Base-by-base conservation (phyloP, 2,329 filamentous ascomycete species). In the Coniochaeta prunicola region DNA sequence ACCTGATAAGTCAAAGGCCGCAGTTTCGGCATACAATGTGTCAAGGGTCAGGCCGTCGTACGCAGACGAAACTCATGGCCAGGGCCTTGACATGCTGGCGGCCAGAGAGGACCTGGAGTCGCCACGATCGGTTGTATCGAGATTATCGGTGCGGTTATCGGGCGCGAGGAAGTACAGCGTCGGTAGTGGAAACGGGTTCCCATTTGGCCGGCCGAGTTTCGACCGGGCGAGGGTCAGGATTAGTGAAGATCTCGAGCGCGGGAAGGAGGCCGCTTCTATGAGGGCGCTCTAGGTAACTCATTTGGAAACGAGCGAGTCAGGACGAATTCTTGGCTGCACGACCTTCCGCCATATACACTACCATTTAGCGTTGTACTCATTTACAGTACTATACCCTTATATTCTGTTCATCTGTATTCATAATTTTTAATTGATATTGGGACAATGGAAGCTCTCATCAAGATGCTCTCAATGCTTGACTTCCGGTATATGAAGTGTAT, bases 181-280 rank as follows among this genome's bases (percentile, higher is more conserved):
- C 13, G 59, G 59, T 3, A 64, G 62, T 28, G 61, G 59, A 0
- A 60, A 57, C 36, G 58, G 28, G n/a, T 31, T 58, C 15, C 58
- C 62, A 3, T 57, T 57, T 26, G 34, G 56, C 24, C 56, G 61
- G 56, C 54, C 59, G 33, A 64, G 62, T 28, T 50, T 58, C 7
- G 61, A 64, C 30, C 54, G 36, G 19, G 57, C 55, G 34, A 59
- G 62, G n/a, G 53, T 55, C 30, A 58, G 61, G 26, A 50, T 59
- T 12, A 63, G 61, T 56, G 59, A 56, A 15, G 62, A 64, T 26
- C 59, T 64, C 1, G 62, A 64, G 40, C 57, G 59, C 33, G 62
- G 62, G 8, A 57, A 59, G 26, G 62, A 60, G 36, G 33, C 21
- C 34, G 26, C 38, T 34, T 36, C 30, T 54, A 34, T 36, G 53